Conservation (phyloP, 2,329 filamentous ascomycete genomes). For the Colletotrichum sp. region DNA sequence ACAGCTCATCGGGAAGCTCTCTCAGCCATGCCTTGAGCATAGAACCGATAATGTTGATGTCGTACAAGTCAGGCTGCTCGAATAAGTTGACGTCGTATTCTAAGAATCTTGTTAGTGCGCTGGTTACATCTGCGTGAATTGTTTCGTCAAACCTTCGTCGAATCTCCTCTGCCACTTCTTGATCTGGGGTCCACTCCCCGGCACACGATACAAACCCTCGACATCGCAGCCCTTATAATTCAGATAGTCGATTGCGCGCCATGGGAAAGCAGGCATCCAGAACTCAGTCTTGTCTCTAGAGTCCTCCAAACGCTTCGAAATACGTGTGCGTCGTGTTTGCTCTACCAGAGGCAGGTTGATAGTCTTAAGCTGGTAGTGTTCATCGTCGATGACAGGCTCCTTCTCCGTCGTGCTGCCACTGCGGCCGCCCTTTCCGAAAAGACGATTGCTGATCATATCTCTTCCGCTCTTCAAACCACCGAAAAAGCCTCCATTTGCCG, state of each 20-base stretch:
- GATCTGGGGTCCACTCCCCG: slow-evolving; percentile 87
- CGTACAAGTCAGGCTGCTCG: slow-evolving; percentile 84
- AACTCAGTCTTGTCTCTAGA: slow-evolving; percentile 97
- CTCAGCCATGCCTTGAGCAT: slow-evolving; percentile 97
- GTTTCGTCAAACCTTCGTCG: slow-evolving; percentile 68
- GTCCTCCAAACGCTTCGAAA: slow-evolving; percentile 85
- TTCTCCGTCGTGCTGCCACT: slow-evolving; percentile 74
- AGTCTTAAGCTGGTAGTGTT: slow-evolving; percentile 83
- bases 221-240: slow-evolving; percentile 95
- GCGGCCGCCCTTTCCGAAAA: slow-evolving; percentile 79
- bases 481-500: slow-evolving; percentile 70
- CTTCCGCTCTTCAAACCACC: slow-evolving; percentile 77
- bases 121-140: slow-evolving; percentile 28
- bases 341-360: slow-evolving; percentile 87
- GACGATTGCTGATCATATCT: slow-evolving; percentile 80
- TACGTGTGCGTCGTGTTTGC: slow-evolving; percentile 88
- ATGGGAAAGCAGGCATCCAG: slow-evolving; percentile 97
- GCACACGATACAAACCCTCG: slow-evolving; percentile 90
- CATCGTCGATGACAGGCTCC: slow-evolving; percentile 72
- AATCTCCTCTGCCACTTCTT: slow-evolving; percentile 94
- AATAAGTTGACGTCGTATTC: slow-evolving; percentile 92
- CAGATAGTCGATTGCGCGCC: slow-evolving; percentile 94
- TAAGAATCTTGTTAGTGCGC: slow-evolving; percentile 31
- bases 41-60: slow-evolving; percentile 95
- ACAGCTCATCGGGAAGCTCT: slow-evolving; percentile 91